These are phyloP conservation scores for Mortierella antarctica DNA, from an alignment of 192 early-diverging fungal species.

Conservation along the genomic window DNA sequence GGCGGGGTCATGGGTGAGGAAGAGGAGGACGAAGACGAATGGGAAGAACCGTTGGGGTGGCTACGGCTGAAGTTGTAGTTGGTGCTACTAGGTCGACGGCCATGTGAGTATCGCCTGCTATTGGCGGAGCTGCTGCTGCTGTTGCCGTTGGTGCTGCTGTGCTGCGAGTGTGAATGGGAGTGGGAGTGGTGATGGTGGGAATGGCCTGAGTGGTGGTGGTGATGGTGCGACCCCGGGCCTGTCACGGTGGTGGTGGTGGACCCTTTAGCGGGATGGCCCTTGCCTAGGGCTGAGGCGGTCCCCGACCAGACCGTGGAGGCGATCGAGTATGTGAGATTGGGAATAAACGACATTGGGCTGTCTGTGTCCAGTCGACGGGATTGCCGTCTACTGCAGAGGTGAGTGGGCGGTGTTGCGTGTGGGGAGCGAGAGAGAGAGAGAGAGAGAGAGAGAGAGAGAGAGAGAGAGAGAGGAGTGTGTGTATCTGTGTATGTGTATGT, in stretches of 20 bases:
- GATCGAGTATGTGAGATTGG: slow-evolving; percentile 39
- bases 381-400: background rate
- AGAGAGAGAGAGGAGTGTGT: background rate
- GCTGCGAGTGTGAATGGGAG: slow-evolving; percentile 9
- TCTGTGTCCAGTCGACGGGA: background rate
- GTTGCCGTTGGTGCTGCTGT: slow-evolving; percentile 3
- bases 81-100: slow-evolving; percentile 29
- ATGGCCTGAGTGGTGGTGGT: slow-evolving; percentile 8
- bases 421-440: background rate
- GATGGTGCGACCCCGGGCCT: slow-evolving; percentile 13
- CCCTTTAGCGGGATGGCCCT: slow-evolving; percentile 8
- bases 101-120: slow-evolving; percentile 15
- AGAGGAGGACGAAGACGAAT: background rate
- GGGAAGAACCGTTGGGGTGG: slow-evolving; percentile 22
- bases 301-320: slow-evolving; percentile 51
- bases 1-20: slow-evolving; percentile 39
- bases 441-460: background rate
- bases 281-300: slow-evolving; percentile 42
- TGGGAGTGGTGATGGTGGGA: slow-evolving; percentile 22
- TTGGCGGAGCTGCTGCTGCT: slow-evolving; percentile 1
- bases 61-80: slow-evolving; percentile 51
- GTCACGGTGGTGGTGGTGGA: slow-evolving; percentile 24
- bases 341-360: slow-evolving; percentile 36
- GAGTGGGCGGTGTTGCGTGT: background rate
- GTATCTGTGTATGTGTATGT: background rate